These are phyloP conservation scores for Pezicula carpinea DNA, from an alignment of 2,329 filamentous ascomycete genomes.

Conservation along the genomic window DNA sequence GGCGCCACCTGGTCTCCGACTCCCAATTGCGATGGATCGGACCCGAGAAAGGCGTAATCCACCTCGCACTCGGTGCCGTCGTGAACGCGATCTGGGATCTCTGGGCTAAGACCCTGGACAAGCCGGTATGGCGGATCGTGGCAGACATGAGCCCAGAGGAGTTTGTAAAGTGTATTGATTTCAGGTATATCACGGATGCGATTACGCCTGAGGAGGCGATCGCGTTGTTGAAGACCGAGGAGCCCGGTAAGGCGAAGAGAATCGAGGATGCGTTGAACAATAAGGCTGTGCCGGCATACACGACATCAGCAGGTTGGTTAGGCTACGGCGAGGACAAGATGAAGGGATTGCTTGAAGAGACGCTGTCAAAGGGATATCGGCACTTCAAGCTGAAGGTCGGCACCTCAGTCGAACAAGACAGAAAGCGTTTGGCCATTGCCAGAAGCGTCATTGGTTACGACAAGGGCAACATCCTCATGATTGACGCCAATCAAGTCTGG, in stretches of 20 bases:
- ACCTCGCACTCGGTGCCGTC: constrained; percentile 79
- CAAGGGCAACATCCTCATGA: constrained; percentile 78
- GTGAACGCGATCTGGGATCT: constrained; percentile 91
- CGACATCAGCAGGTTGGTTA: constrained; percentile 81
- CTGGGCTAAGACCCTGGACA: constrained; percentile 77
- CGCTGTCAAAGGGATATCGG: constrained; percentile 67
- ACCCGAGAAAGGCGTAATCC: constrained; percentile 86
- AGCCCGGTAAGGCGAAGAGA: constrained; percentile 63
- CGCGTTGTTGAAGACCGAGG: constrained; percentile 58
- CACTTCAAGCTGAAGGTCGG: constrained; percentile 92
- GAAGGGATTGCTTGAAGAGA: constrained; percentile 66
- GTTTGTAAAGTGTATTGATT: constrained; percentile 81
- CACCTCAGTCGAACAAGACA: constrained; percentile 64
- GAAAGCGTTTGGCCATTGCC: constrained; percentile 64
- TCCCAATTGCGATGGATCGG: constrained; percentile 88
- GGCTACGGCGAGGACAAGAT: constrained; percentile 84
- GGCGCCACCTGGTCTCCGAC: constrained; percentile 85
- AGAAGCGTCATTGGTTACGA: constrained; percentile 77
- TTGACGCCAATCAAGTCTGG: constrained; percentile 89
- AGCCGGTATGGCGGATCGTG: constrained; percentile 85
- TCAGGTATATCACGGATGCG: constrained; percentile 87
- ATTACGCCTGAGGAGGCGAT: constrained; percentile 79
- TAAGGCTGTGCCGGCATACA: constrained; percentile 80
- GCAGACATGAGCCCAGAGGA: constrained; percentile 84
- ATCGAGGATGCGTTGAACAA: constrained; percentile 66